A percentile compares a stretch with the other conserved stretches of the same genome.
phyloP scores from a whole-genome alignment of 1,284 basidiomycete genomes.

The Trichosporon faecale region DNA sequence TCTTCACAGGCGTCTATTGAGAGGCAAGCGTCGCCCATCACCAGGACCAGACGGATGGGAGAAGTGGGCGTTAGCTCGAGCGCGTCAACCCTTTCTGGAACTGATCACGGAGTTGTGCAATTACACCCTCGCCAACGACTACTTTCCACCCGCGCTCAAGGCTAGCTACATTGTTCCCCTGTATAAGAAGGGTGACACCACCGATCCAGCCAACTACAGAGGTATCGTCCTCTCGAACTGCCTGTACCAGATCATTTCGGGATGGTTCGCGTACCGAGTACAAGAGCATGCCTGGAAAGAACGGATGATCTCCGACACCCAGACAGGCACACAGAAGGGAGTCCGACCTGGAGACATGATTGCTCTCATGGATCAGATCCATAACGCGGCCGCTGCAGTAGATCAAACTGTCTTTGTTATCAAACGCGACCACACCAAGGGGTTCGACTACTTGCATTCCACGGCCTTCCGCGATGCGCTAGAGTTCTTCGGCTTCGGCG shows the following conservation, averaged over 20 bases:
- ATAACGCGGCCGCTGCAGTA: slow-evolving; percentile 34
- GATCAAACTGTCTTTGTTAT: slow-evolving; percentile 18
- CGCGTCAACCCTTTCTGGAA: slow-evolving; percentile 31
- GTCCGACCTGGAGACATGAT: slow-evolving; percentile 46
- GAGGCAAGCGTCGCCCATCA: slow-evolving; percentile 34
- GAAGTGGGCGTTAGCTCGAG: slow-evolving; percentile 44
- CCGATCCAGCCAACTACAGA: slow-evolving; percentile 40
- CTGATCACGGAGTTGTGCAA: slow-evolving; percentile 42
- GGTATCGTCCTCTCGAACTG: slow-evolving; percentile 41
- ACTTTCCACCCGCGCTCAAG: slow-evolving; percentile 34
- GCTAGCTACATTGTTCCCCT: slow-evolving; percentile 45
- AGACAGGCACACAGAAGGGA: slow-evolving; percentile 48
- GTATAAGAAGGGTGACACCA: slow-evolving; percentile 36
- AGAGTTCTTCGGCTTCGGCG: slow-evolving; percentile 44
- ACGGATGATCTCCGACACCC: slow-evolving; percentile 38
- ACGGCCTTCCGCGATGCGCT: slow-evolving; percentile 49
- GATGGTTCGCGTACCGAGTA: slow-evolving; percentile 20
- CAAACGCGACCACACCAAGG: slow-evolving; percentile 25
- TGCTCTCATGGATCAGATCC: slow-evolving; percentile 33
- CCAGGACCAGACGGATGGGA: slow-evolving; percentile 41
- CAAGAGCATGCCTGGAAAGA: slow-evolving; percentile 30
- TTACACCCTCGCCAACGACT: slow-evolving; percentile 38
- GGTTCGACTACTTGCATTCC: slow-evolving; percentile 43
- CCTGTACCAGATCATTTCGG: slow-evolving; percentile 14
- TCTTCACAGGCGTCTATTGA: slow-evolving; percentile 14